Conservation (phyloP, 208 protist genomes). For the Crithidia fasciculata region DNA sequence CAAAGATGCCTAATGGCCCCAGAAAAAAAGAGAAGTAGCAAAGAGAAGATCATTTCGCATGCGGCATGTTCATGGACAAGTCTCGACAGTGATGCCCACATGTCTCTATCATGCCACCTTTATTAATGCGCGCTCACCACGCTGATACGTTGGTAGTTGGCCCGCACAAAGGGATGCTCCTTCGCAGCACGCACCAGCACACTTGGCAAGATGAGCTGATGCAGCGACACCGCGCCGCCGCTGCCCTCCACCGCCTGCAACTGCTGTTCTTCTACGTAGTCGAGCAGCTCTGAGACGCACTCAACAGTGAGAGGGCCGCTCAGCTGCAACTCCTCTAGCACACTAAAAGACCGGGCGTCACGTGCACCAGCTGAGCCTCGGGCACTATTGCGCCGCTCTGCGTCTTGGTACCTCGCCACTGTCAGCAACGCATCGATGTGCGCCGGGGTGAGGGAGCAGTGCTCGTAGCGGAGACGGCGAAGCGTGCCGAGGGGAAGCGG, state of each 20-base stretch:
- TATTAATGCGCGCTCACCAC: constrained; percentile 25
- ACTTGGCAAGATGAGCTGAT: constrained; percentile 39
- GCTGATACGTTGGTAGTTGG: constrained; percentile 21
- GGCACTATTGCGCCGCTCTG: neutral
- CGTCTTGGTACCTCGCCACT: constrained; percentile 31
- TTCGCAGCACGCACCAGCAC: constrained; percentile 28
- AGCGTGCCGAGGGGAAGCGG: constrained; percentile 40
- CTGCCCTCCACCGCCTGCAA: neutral
- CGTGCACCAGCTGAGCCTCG: neutral
- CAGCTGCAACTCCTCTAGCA: constrained; percentile 64
- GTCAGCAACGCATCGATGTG: constrained; percentile 65
- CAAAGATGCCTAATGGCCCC: no score
- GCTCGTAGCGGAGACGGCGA: constrained; percentile 54
- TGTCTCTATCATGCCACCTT: neutral
- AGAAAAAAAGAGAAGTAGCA: neutral
- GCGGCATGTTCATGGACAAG: neutral
- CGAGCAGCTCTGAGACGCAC: constrained; percentile 46
- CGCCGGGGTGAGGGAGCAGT: constrained; percentile 57
- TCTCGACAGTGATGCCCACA: no score
- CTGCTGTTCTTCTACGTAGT: constrained; percentile 63
- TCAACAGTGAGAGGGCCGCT: constrained; percentile 66
- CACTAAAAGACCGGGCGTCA: constrained; percentile 14
- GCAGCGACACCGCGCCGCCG: neutral
- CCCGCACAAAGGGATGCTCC: constrained; percentile 46
- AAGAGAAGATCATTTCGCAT: neutral